These are phyloP conservation scores for Colletotrichum theobromicola DNA, from an alignment of 2,329 filamentous ascomycete genomes.

Conservation along the genomic window DNA sequence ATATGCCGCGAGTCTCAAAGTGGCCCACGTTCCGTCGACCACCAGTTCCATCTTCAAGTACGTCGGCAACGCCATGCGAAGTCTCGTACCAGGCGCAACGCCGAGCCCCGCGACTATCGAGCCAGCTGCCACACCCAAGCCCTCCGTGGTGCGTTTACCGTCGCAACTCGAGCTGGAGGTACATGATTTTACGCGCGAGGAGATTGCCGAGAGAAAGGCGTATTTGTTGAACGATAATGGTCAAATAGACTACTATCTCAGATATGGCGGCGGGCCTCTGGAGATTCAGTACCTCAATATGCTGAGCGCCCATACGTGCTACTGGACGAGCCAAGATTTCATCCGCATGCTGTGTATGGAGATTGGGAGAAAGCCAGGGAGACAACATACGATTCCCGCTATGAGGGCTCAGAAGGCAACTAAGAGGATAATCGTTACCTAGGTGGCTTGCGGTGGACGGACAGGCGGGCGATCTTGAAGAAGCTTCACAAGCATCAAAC, in stretches of 20 bases:
- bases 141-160: conserved; percentile 52
- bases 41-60: conserved; percentile 69
- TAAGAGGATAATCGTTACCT: conserved; percentile 32
- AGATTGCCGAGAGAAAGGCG: conserved; percentile 88
- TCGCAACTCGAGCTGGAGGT: conserved; percentile 89
- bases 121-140: conserved; percentile 34
- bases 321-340: conserved; percentile 89
- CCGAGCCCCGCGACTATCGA: conserved; percentile 5
- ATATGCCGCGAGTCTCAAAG: conserved; percentile 79
- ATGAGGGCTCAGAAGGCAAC: conserved; percentile 64
- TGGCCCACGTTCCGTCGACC: conserved; percentile 79
- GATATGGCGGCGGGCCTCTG: conserved; percentile 82
- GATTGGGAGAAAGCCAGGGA: conserved; percentile 77
- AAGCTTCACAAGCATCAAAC: not conserved
- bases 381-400: conserved; percentile 58
- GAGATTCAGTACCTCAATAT: conserved; percentile 98
- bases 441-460: not conserved
- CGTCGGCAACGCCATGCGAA: conserved; percentile 66
- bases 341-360: conserved; percentile 90
- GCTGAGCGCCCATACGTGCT: conserved; percentile 92
- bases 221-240: conserved; percentile 93
- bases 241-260: conserved; percentile 90
- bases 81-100: conserved; percentile 61
- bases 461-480: not conserved
- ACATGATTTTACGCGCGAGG: conserved; percentile 91